These are phyloP conservation scores for Chaetomium strumarium DNA, from an alignment of 2,329 filamentous ascomycete genomes.

Conservation along the genomic window DNA sequence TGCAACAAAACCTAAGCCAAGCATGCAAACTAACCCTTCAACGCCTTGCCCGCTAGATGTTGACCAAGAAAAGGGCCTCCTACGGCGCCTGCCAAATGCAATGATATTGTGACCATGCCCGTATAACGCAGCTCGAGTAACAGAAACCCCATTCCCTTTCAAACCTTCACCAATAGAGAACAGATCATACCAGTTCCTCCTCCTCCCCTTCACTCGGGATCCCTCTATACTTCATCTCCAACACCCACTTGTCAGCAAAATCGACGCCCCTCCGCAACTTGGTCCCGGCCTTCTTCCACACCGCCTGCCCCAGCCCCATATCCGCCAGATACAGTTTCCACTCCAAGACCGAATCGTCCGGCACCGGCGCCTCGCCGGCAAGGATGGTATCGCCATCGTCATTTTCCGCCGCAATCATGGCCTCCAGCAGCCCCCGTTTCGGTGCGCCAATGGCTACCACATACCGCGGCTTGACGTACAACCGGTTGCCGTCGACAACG, in stretches of 20 bases:
- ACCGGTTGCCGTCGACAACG: conserved; percentile 64
- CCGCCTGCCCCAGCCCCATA: conserved; percentile 74
- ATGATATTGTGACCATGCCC: background rate
- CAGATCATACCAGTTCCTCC: conserved; percentile 9
- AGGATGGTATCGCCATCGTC: conserved; percentile 35
- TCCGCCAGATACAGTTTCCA: conserved; percentile 85
- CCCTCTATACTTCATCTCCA: conserved; percentile 56
- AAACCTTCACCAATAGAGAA: no score
- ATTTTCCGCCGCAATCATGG: conserved; percentile 55
- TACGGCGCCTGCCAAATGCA: no score
- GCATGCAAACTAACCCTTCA: no score
- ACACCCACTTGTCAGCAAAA: conserved; percentile 82
- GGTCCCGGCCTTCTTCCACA: conserved; percentile 80
- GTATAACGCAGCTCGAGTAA: no score
- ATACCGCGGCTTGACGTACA: conserved; percentile 76
- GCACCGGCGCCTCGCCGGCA: conserved; percentile 26
- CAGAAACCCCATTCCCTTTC: no score
- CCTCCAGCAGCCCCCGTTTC: conserved; percentile 75
- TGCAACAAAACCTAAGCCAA: no score
- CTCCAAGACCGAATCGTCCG: conserved; percentile 40
- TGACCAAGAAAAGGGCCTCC: no score
- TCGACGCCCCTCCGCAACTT: conserved; percentile 78
- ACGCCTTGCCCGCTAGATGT: no score
- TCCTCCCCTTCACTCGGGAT: conserved; percentile 24
- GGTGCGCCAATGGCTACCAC: conserved; percentile 84